Conservation (phyloP, 805 yeast genomes). For the Ogataea methylovora region DNA sequence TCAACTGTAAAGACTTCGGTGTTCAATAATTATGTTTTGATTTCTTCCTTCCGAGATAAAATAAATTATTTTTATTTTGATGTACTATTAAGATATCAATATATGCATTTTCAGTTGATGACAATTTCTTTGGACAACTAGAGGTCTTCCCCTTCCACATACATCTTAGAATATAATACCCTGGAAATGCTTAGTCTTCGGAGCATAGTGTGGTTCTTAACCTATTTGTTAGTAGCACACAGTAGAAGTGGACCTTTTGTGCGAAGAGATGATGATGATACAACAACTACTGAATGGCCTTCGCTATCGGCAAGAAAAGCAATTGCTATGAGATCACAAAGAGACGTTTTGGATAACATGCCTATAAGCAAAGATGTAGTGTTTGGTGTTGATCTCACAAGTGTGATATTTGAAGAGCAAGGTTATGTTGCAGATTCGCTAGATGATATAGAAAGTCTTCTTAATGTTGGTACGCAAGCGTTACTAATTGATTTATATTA, state of each 20-base stretch:
- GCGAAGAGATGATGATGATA: background rate
- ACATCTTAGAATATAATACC: no score
- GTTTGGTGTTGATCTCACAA: slow-evolving; percentile 31
- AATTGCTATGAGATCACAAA: slow-evolving; percentile 34
- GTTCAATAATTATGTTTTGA: no score
- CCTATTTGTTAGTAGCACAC: no score
- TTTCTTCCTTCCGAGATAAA: no score
- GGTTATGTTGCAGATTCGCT: slow-evolving; percentile 28
- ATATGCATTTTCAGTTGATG: no score
- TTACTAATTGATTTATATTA: slow-evolving; percentile 50
- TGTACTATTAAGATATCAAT: no score
- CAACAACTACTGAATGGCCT: slow-evolving; percentile 23
- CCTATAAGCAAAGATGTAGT: slow-evolving; percentile 31
- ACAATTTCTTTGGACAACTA: no score
- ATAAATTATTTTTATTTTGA: no score
- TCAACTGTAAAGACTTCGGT: no score
- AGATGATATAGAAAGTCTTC: slow-evolving; percentile 18
- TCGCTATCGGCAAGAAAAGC: slow-evolving; percentile 21
- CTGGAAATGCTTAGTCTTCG: no score
- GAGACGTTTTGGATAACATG: slow-evolving; percentile 35
- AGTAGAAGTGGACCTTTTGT: background rate
- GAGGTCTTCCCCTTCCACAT: no score
- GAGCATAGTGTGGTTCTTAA: no score
- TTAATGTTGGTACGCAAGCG: slow-evolving; percentile 38
- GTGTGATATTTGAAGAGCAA: slow-evolving; percentile 21